A percentile compares a stretch with the other conserved stretches of the same genome.
Evolutionary conservation across 371 early-diverging fungal genomes (phyloP).

Genomic region (Mortierella sp.): DNA sequence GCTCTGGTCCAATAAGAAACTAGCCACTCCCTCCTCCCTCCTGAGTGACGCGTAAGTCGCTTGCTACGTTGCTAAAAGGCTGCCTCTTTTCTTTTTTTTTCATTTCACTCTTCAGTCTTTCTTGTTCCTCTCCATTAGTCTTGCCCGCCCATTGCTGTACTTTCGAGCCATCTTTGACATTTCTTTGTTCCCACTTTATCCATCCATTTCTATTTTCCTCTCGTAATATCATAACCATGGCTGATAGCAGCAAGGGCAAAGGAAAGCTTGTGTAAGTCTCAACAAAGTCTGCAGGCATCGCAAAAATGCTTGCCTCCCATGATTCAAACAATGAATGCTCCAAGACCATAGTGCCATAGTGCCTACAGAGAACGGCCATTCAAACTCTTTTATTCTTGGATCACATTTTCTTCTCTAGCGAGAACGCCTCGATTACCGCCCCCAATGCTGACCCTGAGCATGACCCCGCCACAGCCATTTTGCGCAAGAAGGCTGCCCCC

Average conservation of each 20-base stretch:
- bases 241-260: constrained; percentile 34
- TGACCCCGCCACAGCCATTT: constrained; percentile 93
- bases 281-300: neutral
- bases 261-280: constrained; percentile 51
- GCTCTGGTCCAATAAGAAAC: no score
- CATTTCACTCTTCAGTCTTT: no score
- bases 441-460: constrained; percentile 66
- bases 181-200: no score
- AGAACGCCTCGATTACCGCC: constrained; percentile 47
- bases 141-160: no score
- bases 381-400: neutral
- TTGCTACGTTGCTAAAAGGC: no score
- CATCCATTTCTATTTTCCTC: no score
- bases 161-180: no score
- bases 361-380: neutral
- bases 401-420: constrained; percentile 17
- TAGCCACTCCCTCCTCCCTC: no score
- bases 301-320: neutral
- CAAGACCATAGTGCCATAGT: neutral
- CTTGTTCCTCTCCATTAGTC: no score
- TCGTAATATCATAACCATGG: constrained; percentile 17
- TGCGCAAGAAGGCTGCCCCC: constrained; percentile 94
- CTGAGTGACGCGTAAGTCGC: no score
- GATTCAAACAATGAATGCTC: neutral
- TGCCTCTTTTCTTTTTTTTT: no score